These are phyloP conservation scores for Gossypium mustelinum DNA, from an alignment of 345 rosid species.

Conservation along the genomic window DNA sequence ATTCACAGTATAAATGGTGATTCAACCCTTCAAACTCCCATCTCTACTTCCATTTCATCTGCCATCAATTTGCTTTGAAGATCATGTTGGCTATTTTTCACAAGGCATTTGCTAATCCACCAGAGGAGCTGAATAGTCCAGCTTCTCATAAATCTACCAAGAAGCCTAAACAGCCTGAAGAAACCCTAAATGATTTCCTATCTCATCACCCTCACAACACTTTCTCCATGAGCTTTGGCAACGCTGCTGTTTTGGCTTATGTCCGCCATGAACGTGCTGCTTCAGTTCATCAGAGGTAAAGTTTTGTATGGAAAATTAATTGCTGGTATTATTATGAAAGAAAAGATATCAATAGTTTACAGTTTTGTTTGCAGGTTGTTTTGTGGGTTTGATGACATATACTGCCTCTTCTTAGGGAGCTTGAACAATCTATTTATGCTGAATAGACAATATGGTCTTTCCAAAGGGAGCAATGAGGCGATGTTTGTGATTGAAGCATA, in stretches of 20 bases:
- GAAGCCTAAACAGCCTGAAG: constrained; percentile 60
- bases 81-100: constrained; percentile 91
- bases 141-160: constrained; percentile 42
- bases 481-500: constrained; percentile 83
- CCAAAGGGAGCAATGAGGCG: constrained; percentile 72
- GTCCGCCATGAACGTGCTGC: constrained; percentile 33
- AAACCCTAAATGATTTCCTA: constrained; percentile 59
- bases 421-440: constrained; percentile 61
- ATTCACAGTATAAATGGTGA: neutral
- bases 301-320: neutral
- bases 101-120: constrained; percentile 70
- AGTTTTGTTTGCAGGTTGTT: constrained; percentile 51
- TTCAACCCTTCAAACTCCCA: neutral
- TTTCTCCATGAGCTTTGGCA: constrained; percentile 65
- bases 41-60: neutral
- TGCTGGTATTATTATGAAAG: neutral
- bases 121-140: constrained; percentile 89
- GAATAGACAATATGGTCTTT: constrained; percentile 70
- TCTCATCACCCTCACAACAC: constrained; percentile 48
- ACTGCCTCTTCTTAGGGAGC: constrained; percentile 70
- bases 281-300: constrained; percentile 53
- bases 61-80: neutral
- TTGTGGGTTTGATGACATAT: constrained; percentile 75
- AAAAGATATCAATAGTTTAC: neutral
- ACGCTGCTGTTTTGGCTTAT: constrained; percentile 66